Evolutionary conservation across 2,329 filamentous ascomycete genomes (phyloP).

Genomic region (Niveomyces coronatus): DNA sequence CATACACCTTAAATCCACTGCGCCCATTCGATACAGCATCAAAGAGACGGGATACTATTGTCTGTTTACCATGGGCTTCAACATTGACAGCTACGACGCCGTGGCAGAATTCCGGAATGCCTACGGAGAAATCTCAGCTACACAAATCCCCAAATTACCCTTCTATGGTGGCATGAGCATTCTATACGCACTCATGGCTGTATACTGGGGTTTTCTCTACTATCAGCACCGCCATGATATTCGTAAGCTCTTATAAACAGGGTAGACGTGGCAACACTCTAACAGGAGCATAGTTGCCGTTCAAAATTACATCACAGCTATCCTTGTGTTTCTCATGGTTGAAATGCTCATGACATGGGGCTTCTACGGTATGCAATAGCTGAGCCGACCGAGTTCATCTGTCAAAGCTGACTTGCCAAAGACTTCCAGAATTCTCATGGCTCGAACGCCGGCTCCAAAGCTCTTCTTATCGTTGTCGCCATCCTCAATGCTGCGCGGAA

Average conservation of each 20-base stretch:
- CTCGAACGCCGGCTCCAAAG: slow-evolving; percentile 65
- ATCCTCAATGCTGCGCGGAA: slow-evolving; percentile 89
- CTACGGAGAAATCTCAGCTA: slow-evolving; percentile 89
- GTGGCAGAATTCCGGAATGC: slow-evolving; percentile 90
- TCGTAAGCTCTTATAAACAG: slow-evolving; percentile 37
- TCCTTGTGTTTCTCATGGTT: slow-evolving; percentile 83
- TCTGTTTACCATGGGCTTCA: slow-evolving; percentile 67
- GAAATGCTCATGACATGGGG: slow-evolving; percentile 99
- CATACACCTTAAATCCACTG: slow-evolving; percentile 67
- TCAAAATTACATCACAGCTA: slow-evolving; percentile 98
- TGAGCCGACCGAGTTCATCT: background rate
- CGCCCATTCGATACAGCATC: slow-evolving; percentile 70
- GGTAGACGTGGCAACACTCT: slow-evolving; percentile 16
- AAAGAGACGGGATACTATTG: slow-evolving; percentile 95
- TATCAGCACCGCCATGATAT: slow-evolving; percentile 92
- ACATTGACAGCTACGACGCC: slow-evolving; percentile 59
- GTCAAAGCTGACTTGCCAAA: slow-evolving; percentile 30
- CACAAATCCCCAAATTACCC: slow-evolving; percentile 91
- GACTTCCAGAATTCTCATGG: slow-evolving; percentile 91
- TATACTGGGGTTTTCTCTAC: slow-evolving; percentile 88
- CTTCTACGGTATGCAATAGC: slow-evolving; percentile 63
- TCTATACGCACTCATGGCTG: slow-evolving; percentile 76
- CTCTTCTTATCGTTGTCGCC: slow-evolving; percentile 82
- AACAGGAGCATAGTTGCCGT: slow-evolving; percentile 60
- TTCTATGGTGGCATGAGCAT: slow-evolving; percentile 95